These are phyloP conservation scores for Crotalaria pallida DNA, from an alignment of 306 rosid species.

Conservation along the genomic window DNA sequence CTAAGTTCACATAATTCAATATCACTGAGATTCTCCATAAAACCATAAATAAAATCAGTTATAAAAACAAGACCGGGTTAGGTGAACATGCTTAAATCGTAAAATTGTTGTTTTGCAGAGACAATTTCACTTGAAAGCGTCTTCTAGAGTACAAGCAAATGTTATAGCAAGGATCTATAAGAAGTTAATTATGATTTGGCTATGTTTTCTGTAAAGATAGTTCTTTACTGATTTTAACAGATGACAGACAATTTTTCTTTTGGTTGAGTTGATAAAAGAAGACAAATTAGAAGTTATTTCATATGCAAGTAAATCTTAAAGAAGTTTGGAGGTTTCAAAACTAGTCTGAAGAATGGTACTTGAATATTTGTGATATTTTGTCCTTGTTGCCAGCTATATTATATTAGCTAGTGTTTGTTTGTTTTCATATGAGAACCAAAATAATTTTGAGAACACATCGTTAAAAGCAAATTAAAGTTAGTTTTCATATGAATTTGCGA, in stretches of 20 bases:
- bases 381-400: conserved; percentile 24
- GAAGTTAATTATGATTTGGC: conserved; percentile 2
- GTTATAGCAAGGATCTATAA: neutral
- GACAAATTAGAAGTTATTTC: conserved; percentile 50
- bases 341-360: conserved; percentile 1
- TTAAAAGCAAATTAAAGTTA: conserved; percentile 1
- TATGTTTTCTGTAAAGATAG: neutral
- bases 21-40: conserved; percentile 32
- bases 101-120: conserved; percentile 7
- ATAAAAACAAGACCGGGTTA: conserved; percentile 30
- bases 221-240: conserved; percentile 4
- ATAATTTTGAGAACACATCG: conserved; percentile 6
- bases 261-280: conserved; percentile 20
- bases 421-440: conserved; percentile 24
- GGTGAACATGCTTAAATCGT: conserved; percentile 16
- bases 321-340: conserved; percentile 19
- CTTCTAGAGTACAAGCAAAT: neutral
- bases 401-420: conserved; percentile 22
- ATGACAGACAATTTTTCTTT: neutral
- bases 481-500: conserved; percentile 21
- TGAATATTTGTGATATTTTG: conserved; percentile 23
- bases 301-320: conserved; percentile 26
- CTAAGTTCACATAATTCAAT: conserved; percentile 28
- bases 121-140: neutral
- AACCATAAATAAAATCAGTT: conserved; percentile 12